Base-by-base conservation (phyloP, 768 basidiomycete species). In the Tulasnella sp. region DNA sequence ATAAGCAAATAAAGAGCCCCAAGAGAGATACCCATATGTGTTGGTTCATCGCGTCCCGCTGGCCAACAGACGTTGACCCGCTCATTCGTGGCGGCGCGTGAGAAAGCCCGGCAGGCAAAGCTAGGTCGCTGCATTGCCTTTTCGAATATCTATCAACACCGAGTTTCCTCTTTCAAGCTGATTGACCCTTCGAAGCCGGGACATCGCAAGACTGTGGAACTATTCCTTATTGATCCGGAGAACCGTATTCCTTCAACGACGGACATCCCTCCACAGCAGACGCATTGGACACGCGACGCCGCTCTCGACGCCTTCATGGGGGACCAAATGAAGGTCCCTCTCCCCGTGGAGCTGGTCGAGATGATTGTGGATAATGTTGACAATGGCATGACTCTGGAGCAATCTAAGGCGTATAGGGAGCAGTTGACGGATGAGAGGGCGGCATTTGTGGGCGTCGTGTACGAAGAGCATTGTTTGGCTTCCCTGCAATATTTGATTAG, bases 121-220 rank as follows among this genome's bases (percentile, higher is more conserved):
- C n/a, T n/a, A n/a, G n/a, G n/a, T n/a, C 64, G 75, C 34, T 76
- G 75, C 75, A 76, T 76, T 39, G 75, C 75, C 15, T 76, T 76
- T 37, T 67, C 75, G 25, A 76, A 76, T 31, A 71, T 76, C 19
- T 76, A 76, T 42, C 75, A 76, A 31, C 75, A 76, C 67, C 37
- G 29, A 29, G 75, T 76, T 29, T 71, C 64, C 39, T 42, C 75
- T 6, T 76, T 76, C 68, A 38, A 49, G 29, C 67, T 76, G 25
- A n/a, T 40, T 11, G 75, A 76, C 45, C 29, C 64, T 25, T n/a
- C 25, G 31, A 76, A 76, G 36, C 75, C 75, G 8, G 75, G 75
- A 36, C 69, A 76, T 37, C 75, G 75, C 64, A 76, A 76, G 42
- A 76, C 71, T 40, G n/a, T 72, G 11, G 71, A 36, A 6, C 71